Evolutionary conservation across 164 flowering plant species (phyloP), one percentile per base, ranked within the genome.

Genomic region (Vitis amurensis): DNA sequence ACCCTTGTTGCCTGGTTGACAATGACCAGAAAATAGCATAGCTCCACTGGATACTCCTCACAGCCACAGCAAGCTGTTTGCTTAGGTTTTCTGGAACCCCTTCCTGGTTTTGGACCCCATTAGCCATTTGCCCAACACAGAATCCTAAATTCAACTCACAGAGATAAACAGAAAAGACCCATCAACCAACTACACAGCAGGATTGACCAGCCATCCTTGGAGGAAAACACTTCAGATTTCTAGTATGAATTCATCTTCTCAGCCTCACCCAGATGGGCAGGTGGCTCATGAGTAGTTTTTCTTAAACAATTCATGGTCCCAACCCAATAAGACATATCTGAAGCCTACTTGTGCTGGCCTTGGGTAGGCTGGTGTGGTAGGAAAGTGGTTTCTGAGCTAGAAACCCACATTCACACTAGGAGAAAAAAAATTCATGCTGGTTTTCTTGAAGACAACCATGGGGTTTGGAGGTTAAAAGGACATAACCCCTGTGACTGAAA

Each of bases 21-120:
- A 73, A 67, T 37, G 91, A 82, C 98, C 98, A 94, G 80, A 94
- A 91, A 75, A 94, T 86, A 44, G 93, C 97, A 82, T 94, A 94
- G 82, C 94, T 94, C 98, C 98, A 94, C 31, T 91, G 91, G 44
- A 92, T 78, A 76, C 89, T 87, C 72, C 87, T 87, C 59, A 94
- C 91, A 80, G 92, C 89, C 58, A 86, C 83, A 69, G 94, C 94
- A 75, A 94, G 92, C 80, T 81, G 87, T 71, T 85, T 82, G 61
- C 88, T 86, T 12, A 84, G 61, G 68, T 72, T 76, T 55, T 71
- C 77, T 10, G 73, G 78, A 47, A 69, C 68, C n/a, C 27, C 47
- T 37, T 78, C 76, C 64, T 71, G 80, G 69, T 66, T 79, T 69
- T 77, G 84, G 56, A 74, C 73, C 31, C 66, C 80, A 80, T 64